These are phyloP conservation scores for Linnemannia elongata DNA, from an alignment of 192 early-diverging fungal species.

Conservation along the genomic window DNA sequence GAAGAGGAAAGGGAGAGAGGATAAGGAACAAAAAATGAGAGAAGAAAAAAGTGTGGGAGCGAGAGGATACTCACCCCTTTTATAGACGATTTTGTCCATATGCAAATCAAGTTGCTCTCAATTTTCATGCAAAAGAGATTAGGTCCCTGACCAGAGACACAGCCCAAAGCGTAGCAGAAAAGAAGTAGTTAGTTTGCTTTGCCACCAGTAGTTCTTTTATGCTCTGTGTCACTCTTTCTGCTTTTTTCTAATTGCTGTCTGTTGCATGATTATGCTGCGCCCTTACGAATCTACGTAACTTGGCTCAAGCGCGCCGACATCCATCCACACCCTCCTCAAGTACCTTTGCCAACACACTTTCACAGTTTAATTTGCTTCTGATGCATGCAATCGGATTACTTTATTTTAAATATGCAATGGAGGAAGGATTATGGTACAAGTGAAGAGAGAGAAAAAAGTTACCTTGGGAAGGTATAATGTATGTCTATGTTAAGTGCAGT, in stretches of 20 bases:
- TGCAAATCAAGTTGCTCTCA: background rate
- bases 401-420: background rate
- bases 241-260: background rate
- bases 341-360: background rate
- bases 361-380: background rate
- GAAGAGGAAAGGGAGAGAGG: background rate
- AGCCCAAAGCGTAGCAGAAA: background rate
- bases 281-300: background rate
- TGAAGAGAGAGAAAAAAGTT: background rate
- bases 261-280: constrained; percentile 2
- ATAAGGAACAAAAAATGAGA: background rate
- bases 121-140: background rate
- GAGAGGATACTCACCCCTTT: background rate
- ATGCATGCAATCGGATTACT: background rate
- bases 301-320: background rate
- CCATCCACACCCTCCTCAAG: background rate
- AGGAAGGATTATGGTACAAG: background rate
- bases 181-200: background rate
- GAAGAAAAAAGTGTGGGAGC: background rate
- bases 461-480: background rate
- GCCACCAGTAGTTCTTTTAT: background rate
- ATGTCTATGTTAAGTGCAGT: background rate
- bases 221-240: background rate
- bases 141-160: background rate
- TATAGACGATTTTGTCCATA: background rate